Conservation (phyloP, 148 eudicot species). For the Dianthus caryophyllus region DNA sequence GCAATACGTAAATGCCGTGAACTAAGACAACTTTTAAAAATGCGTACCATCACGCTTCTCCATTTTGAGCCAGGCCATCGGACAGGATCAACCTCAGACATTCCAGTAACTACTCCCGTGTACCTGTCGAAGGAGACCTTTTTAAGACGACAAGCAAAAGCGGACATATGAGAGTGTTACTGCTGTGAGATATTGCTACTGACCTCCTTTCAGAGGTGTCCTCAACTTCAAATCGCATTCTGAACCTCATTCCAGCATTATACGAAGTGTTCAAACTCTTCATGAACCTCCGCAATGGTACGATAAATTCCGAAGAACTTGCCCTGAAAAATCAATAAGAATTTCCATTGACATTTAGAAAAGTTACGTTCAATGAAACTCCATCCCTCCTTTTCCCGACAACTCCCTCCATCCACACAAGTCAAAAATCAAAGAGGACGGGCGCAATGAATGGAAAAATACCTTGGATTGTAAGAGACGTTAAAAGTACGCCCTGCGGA, state of each 20-base stretch:
- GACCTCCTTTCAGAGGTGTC: slow-evolving; percentile 90
- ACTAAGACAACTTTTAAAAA: background rate
- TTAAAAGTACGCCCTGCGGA: slow-evolving; percentile 45
- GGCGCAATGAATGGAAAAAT: slow-evolving; percentile 6
- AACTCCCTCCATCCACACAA: too few species aligned
- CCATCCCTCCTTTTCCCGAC: too few species aligned
- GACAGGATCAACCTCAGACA: slow-evolving; percentile 69
- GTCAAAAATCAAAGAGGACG: too few species aligned
- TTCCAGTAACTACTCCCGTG: slow-evolving; percentile 74
- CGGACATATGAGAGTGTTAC: background rate
- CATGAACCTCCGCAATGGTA: slow-evolving; percentile 59
- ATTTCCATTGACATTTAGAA: background rate
- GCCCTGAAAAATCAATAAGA: slow-evolving; percentile 41
- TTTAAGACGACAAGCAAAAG: slow-evolving; percentile 9
- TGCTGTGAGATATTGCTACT: background rate
- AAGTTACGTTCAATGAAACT: too few species aligned
- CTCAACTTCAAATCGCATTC: slow-evolving; percentile 75
- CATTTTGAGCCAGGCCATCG: slow-evolving; percentile 97
- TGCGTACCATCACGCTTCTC: slow-evolving; percentile 82
- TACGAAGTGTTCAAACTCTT: slow-evolving; percentile 58
- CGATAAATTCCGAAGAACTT: slow-evolving; percentile 70
- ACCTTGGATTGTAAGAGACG: slow-evolving; percentile 91
- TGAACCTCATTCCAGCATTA: slow-evolving; percentile 70
- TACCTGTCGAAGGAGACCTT: slow-evolving; percentile 40
- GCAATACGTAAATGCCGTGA: background rate